Base-by-base conservation (phyloP, 305 asterid species). In the Fraxinus baroniana region DNA sequence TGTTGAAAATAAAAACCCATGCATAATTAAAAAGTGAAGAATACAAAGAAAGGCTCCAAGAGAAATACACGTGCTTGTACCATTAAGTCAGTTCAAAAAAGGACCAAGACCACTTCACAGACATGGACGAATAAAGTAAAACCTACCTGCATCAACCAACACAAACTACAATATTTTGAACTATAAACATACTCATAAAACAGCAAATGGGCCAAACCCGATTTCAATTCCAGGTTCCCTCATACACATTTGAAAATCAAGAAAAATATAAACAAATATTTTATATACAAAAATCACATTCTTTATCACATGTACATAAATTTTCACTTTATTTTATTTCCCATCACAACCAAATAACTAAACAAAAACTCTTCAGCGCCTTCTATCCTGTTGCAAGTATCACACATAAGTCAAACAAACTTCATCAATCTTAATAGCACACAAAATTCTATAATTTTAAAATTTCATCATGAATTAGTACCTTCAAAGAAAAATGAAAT, bases 401-500 rank as follows among this genome's bases (percentile, higher is more conserved):
- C 68, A 44, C 5, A 13, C 2, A 66, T 26, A 15, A 76, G 66
- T 52, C 15, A 35, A 37, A n/a, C 18, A 46, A 49, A 28, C 74
- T 30, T 22, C 76, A 36, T 80, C 75, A 24, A 77, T 18, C 72
- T 66, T 83, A 33, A 66, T 32, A 76, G 74, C 82, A 78, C 12
- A 5, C 28, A 30, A 46, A 78, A 49, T 32, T 64, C 13, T 2
- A 70, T 7, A 52, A 28, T 32, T 30, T 52, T 1, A 3, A 70
- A 30, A 4, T 70, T 28, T 80, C 72, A 71, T 22, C 81, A 55
- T 68, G 66, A 13, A n/a, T 52, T 13, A 81, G 78, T 89, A 96
- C 99, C 99, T 94, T 96, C 99, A 83, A 94, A 93, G 91, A 96
- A 94, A 84, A 92, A 94, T n/a, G 99, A 96, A 83, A 96, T 90